Evolutionary conservation across 371 early-diverging fungal species (phyloP).

Genomic region (Circinella minor): DNA sequence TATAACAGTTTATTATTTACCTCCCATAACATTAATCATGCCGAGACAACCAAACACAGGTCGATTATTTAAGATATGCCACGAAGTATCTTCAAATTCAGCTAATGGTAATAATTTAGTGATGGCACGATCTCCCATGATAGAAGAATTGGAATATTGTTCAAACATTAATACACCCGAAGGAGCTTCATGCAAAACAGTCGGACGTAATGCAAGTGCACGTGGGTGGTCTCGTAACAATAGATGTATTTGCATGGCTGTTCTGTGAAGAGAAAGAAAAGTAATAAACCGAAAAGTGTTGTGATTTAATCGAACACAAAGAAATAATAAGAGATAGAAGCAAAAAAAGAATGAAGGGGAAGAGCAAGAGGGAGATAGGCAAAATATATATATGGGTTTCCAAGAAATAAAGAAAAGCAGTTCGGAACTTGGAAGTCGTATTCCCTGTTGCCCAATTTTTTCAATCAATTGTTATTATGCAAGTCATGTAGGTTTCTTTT

Average conservation of each 20-base stretch:
- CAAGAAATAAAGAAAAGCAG: no score
- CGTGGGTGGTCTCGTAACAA: slow-evolving; percentile 53
- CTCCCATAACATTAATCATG: slow-evolving; percentile 64
- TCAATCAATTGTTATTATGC: no score
- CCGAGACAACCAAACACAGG: slow-evolving; percentile 79
- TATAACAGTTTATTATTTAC: slow-evolving; percentile 30
- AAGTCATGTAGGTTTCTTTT: no score
- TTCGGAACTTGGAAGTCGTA: no score
- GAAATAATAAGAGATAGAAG: not conserved
- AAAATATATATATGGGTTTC: no score
- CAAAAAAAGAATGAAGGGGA: not conserved
- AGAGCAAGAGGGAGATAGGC: not conserved
- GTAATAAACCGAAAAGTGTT: not conserved
- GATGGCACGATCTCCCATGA: slow-evolving; percentile 36
- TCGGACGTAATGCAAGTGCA: slow-evolving; percentile 54
- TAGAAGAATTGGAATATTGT: slow-evolving; percentile 22
- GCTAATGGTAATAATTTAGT: slow-evolving; percentile 49
- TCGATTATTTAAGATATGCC: slow-evolving; percentile 53
- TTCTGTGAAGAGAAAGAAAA: not conserved
- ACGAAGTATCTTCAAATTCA: slow-evolving; percentile 54
- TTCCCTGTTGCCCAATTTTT: not conserved
- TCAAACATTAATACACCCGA: slow-evolving; percentile 54
- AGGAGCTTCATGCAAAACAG: slow-evolving; percentile 50
- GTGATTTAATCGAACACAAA: not conserved
- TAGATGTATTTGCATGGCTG: slow-evolving; percentile 50